These are phyloP conservation scores for Amoeboradix gromovi DNA, from an alignment of 371 early-diverging fungal species.

Conservation along the genomic window DNA sequence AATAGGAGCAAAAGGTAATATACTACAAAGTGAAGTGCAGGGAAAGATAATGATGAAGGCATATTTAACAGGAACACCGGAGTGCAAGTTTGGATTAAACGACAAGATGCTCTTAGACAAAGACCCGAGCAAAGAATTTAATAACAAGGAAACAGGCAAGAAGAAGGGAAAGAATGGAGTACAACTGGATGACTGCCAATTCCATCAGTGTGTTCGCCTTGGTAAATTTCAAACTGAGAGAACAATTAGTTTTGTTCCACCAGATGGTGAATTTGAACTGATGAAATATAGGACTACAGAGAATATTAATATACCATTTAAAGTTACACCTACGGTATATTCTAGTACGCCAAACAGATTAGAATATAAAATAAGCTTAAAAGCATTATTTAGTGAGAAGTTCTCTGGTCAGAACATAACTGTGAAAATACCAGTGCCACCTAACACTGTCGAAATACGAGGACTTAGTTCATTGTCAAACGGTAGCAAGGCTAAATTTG, in stretches of 20 bases:
- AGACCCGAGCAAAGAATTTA: slow-evolving; percentile 11
- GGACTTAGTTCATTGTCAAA: slow-evolving; percentile 21
- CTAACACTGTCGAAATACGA: slow-evolving; percentile 39
- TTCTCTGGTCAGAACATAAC: slow-evolving; percentile 47
- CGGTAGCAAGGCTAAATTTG: slow-evolving; percentile 51
- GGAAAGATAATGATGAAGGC: slow-evolving; percentile 48
- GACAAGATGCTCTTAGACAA: slow-evolving; percentile 46
- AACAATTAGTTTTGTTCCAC: slow-evolving; percentile 59
- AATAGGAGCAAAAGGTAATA: slow-evolving; percentile 45
- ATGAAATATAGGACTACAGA: slow-evolving; percentile 67
- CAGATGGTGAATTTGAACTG: slow-evolving; percentile 72
- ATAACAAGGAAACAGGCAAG: slow-evolving; percentile 2
- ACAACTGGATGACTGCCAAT: slow-evolving; percentile 62
- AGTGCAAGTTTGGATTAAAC: slow-evolving; percentile 50
- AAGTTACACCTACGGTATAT: slow-evolving; percentile 47
- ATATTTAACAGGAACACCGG: slow-evolving; percentile 40
- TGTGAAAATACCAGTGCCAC: slow-evolving; percentile 48
- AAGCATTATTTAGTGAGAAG: slow-evolving; percentile 41
- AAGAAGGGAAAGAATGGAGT: slow-evolving; percentile 20
- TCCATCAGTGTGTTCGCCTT: slow-evolving; percentile 65
- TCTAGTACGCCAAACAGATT: slow-evolving; percentile 41
- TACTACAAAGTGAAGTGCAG: slow-evolving; percentile 41
- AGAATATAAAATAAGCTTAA: slow-evolving; percentile 42
- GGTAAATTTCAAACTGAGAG: slow-evolving; percentile 47
- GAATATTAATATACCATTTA: slow-evolving; percentile 53